A percentile compares a stretch with the other conserved stretches of the same genome.
Conservation (phyloP, 352 stramenopile species). For the Peronosclerospora sorghi region DNA sequence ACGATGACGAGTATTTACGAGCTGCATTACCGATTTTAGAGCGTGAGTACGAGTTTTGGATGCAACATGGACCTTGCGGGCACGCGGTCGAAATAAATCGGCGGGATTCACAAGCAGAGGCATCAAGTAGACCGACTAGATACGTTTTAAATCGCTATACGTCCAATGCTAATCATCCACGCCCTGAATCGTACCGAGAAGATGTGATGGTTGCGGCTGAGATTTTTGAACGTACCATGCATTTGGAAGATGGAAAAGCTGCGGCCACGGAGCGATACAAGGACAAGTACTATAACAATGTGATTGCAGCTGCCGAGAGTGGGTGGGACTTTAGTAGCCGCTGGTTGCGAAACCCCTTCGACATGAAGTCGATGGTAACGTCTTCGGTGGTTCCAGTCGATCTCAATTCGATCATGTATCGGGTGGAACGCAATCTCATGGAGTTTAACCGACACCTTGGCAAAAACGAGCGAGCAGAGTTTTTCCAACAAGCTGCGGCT, state of each 20-base stretch:
- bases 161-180: slow-evolving; percentile 55
- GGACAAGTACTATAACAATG: slow-evolving; percentile 70
- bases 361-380: slow-evolving; percentile 67
- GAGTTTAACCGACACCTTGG: slow-evolving; percentile 41
- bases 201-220: slow-evolving; percentile 58
- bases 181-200: slow-evolving; percentile 82
- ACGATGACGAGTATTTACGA: slow-evolving; percentile 41
- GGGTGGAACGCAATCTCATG: slow-evolving; percentile 67
- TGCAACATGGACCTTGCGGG: slow-evolving; percentile 48
- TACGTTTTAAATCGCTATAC: slow-evolving; percentile 76
- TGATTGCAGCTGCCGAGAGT: slow-evolving; percentile 79
- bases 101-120: slow-evolving; percentile 8
- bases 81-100: slow-evolving; percentile 44
- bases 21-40: slow-evolving; percentile 54
- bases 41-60: slow-evolving; percentile 80
- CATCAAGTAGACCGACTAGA: not conserved
- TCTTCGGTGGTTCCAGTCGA: slow-evolving; percentile 69
- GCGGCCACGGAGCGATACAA: slow-evolving; percentile 36
- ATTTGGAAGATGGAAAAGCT: slow-evolving; percentile 22
- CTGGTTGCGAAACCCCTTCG: slow-evolving; percentile 50
- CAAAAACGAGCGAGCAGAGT: slow-evolving; percentile 27
- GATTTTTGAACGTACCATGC: slow-evolving; percentile 39
- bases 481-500: slow-evolving; percentile 34
- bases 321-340: slow-evolving; percentile 87
- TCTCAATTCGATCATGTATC: slow-evolving; percentile 77